These are phyloP conservation scores for Kwoniella mangroviensis DNA, from an alignment of 768 basidiomycete genomes.

Conservation along the genomic window DNA sequence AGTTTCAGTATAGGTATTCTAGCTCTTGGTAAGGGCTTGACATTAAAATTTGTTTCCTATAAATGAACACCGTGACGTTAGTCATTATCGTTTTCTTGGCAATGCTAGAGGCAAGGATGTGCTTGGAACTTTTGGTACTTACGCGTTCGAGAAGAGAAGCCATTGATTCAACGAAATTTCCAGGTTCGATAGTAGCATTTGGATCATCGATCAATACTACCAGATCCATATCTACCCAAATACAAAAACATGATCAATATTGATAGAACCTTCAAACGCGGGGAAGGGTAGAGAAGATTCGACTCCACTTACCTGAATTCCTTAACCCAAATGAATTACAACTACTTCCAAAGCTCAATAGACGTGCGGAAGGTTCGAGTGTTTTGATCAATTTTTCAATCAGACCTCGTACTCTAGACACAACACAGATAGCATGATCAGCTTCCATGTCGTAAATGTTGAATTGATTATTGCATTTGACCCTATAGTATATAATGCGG, in stretches of 20 bases:
- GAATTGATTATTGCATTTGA: neutral
- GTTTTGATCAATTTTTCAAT: constrained; percentile 94
- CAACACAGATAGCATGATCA: no score
- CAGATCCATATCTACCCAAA: constrained; percentile 86
- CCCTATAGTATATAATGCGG: neutral
- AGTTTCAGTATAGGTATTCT: constrained; percentile 99
- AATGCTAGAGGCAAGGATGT: neutral
- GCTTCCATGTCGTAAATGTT: no score
- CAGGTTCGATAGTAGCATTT: constrained; percentile 71
- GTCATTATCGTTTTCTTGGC: constrained; percentile 18
- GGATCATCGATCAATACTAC: constrained; percentile 93
- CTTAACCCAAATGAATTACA: constrained; percentile 96
- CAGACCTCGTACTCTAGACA: constrained; percentile 72
- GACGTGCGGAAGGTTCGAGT: constrained; percentile 85
- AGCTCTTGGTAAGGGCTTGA: constrained; percentile 93
- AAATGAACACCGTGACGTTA: neutral
- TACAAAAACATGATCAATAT: no score
- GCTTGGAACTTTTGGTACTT: constrained; percentile 51
- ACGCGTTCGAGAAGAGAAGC: constrained; percentile 92
- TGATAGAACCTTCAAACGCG: no score
- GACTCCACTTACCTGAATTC: constrained; percentile 75
- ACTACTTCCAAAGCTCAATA: constrained; percentile 93
- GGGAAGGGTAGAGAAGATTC: neutral
- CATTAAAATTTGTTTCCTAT: constrained; percentile 60
- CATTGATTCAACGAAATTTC: constrained; percentile 91